Conservation (phyloP, 768 basidiomycete species). For the Lepiota venenata region DNA sequence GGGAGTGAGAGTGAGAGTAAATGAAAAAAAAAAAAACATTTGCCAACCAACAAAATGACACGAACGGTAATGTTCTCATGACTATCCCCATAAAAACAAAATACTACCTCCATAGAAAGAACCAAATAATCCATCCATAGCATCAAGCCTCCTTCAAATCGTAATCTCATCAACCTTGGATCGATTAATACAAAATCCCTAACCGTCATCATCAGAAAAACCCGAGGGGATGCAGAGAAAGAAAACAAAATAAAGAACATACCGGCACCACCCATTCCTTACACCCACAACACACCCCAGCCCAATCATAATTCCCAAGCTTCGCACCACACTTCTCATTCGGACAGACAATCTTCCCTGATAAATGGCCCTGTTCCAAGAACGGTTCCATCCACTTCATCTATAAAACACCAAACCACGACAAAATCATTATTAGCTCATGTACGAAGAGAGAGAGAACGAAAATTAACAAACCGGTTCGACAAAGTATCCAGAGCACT, state of each 20-base stretch:
- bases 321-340: conserved; percentile 89
- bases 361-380: conserved; percentile 68
- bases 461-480: conserved; percentile 71
- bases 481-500: conserved; percentile 96
- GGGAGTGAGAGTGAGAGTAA: too few relatives aligned
- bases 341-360: conserved; percentile 91
- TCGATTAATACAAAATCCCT: conserved; percentile 68
- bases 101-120: too few relatives aligned
- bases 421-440: neutral
- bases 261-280: conserved; percentile 93
- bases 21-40: too few relatives aligned
- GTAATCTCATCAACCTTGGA: conserved; percentile 66
- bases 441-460: neutral
- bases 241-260: too few relatives aligned
- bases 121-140: too few relatives aligned
- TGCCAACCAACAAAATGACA: too few relatives aligned
- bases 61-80: too few relatives aligned
- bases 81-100: too few relatives aligned
- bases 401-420: conserved; percentile 36
- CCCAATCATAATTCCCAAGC: conserved; percentile 97
- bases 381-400: conserved; percentile 96
- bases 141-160: neutral
- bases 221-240: neutral
- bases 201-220: neutral
- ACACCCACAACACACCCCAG: conserved; percentile 88